Conservation (phyloP, 306 rosid species). For the Spatholobus suberectus region DNA sequence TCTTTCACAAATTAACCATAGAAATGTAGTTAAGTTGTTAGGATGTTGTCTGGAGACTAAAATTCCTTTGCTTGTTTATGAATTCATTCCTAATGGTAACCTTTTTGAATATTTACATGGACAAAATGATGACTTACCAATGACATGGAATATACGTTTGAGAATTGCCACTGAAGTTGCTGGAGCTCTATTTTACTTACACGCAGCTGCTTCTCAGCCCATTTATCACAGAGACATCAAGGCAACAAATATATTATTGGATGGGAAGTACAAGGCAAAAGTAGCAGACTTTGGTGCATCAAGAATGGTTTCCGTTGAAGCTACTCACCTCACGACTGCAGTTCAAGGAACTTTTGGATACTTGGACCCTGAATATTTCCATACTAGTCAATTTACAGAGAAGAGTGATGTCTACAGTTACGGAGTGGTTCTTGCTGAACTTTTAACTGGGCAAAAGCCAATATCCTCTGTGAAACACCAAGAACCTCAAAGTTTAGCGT, state of each 20-base stretch:
- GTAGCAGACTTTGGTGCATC: conserved; percentile 46
- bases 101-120: conserved; percentile 38
- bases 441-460: conserved; percentile 36
- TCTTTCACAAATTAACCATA: conserved; percentile 51
- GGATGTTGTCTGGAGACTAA: conserved; percentile 47
- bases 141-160: conserved; percentile 48
- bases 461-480: background rate
- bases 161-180: conserved; percentile 43
- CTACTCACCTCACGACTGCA: conserved; percentile 43
- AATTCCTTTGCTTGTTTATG: conserved; percentile 46
- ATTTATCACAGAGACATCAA: conserved; percentile 50
- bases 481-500: background rate
- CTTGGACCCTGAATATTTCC: conserved; percentile 46
- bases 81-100: conserved; percentile 46
- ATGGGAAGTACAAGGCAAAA: conserved; percentile 39
- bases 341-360: conserved; percentile 48
- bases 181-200: conserved; percentile 43
- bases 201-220: conserved; percentile 44
- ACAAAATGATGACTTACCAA: conserved; percentile 26
- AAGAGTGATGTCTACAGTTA: conserved; percentile 46
- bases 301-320: conserved; percentile 36
- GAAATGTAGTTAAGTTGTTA: conserved; percentile 50
- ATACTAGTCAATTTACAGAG: conserved; percentile 45
- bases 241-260: conserved; percentile 45
- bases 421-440: conserved; percentile 47